phyloP scores from a whole-genome alignment of 2,329 filamentous ascomycete genomes.

The Karstenula rhodostoma region DNA sequence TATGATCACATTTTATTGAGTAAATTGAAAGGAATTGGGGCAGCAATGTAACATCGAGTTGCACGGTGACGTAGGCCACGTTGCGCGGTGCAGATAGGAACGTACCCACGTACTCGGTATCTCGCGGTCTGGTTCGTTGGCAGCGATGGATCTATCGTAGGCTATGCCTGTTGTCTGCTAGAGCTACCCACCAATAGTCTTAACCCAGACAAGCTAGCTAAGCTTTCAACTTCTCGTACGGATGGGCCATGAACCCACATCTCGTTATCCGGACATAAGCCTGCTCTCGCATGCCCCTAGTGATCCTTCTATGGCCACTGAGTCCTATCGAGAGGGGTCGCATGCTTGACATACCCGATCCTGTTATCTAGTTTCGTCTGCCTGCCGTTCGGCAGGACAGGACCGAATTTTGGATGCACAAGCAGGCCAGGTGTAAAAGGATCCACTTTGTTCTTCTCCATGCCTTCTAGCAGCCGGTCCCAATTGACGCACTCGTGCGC shows the following conservation, averaged over 20 bases:
- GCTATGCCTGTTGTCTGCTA: not conserved
- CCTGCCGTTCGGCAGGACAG: constrained; percentile 8
- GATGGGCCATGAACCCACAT: not conserved
- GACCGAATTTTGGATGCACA: constrained; percentile 8
- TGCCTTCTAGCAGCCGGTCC: constrained; percentile 7
- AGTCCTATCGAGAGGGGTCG: constrained; percentile 5
- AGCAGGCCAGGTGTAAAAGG: constrained; percentile 9
- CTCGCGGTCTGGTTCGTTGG: too few species aligned
- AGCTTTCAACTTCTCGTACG: not conserved
- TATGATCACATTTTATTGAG: too few species aligned
- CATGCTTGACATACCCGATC: constrained; percentile 10
- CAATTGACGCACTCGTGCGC: constrained; percentile 11
- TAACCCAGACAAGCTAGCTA: not conserved
- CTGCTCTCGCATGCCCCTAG: not conserved
- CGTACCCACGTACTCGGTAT: not conserved
- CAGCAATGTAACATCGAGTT: not conserved
- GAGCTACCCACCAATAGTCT: not conserved
- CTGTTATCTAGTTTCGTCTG: constrained; percentile 6
- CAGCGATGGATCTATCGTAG: too few species aligned
- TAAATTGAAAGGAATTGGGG: too few species aligned
- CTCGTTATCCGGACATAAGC: not conserved
- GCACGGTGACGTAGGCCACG: not conserved
- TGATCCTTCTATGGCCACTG: not conserved
- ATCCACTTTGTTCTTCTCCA: constrained; percentile 10
- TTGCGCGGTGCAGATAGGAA: not conserved